phyloP scores from a whole-genome alignment of 1,284 basidiomycete genomes.

The Mycosarcoma mackinlayi region DNA sequence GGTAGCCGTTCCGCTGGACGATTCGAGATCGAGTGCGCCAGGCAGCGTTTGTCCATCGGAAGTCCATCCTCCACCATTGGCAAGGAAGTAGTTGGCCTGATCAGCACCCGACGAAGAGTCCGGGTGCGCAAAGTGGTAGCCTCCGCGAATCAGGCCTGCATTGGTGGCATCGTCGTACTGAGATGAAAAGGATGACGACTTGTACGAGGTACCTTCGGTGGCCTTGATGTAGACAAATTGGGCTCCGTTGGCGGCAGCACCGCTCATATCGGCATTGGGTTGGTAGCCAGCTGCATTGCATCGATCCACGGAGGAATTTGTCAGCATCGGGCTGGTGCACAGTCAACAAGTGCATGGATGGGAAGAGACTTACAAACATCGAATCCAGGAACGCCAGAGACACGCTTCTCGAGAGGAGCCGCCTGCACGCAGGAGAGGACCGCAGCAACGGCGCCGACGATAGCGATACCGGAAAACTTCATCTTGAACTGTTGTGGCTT shows the following conservation, averaged over 20 bases:
- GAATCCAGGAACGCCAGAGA: slow-evolving; percentile 42
- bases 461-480: slow-evolving; percentile 20
- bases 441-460: slow-evolving; percentile 14
- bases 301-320: neutral
- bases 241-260: slow-evolving; percentile 74
- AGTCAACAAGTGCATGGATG: neutral
- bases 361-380: slow-evolving; percentile 71
- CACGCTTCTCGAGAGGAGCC: slow-evolving; percentile 45
- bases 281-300: slow-evolving; percentile 70
- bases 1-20: slow-evolving; percentile 17
- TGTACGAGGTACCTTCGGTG: slow-evolving; percentile 75
- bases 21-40: slow-evolving; percentile 50
- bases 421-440: slow-evolving; percentile 8
- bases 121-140: slow-evolving; percentile 74
- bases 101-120: slow-evolving; percentile 71
- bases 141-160: slow-evolving; percentile 74
- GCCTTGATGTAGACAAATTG: slow-evolving; percentile 78
- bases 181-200: slow-evolving; percentile 69
- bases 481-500: slow-evolving; percentile 8
- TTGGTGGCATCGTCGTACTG: slow-evolving; percentile 74
- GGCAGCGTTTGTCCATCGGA: slow-evolving; percentile 58
- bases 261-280: slow-evolving; percentile 72
- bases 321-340: neutral
- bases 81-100: slow-evolving; percentile 75
- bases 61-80: slow-evolving; percentile 72